phyloP scores from a whole-genome alignment of 2,329 filamentous ascomycete genomes.

The Cercospora sp. region DNA sequence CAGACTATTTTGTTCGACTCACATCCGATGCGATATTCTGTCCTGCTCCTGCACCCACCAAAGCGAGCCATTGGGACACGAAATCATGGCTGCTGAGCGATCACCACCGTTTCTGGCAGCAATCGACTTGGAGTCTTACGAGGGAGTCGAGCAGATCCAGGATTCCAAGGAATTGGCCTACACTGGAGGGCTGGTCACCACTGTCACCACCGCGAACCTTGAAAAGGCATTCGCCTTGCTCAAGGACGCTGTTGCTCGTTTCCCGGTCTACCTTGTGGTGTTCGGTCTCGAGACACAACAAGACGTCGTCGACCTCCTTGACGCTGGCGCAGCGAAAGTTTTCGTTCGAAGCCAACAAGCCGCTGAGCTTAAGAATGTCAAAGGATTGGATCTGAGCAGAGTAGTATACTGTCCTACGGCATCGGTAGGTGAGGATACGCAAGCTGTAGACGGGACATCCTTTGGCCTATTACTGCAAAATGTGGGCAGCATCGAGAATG shows the following conservation, averaged over 20 bases:
- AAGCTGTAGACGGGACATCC: slow-evolving; percentile 47
- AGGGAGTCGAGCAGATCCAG: slow-evolving; percentile 52
- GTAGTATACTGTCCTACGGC: slow-evolving; percentile 53
- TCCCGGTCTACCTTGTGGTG: slow-evolving; percentile 73
- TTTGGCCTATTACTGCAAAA: slow-evolving; percentile 49
- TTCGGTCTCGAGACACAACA: slow-evolving; percentile 66
- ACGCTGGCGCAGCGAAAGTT: slow-evolving; percentile 79
- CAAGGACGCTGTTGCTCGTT: slow-evolving; percentile 55
- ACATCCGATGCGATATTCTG: slow-evolving; percentile 6
- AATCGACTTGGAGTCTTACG: slow-evolving; percentile 49
- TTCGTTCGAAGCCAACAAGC: slow-evolving; percentile 76
- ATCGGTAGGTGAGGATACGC: slow-evolving; percentile 47
- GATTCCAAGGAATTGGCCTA: slow-evolving; percentile 52
- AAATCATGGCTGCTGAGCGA: slow-evolving; percentile 24
- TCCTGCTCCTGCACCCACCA: background rate
- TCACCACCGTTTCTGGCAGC: slow-evolving; percentile 49
- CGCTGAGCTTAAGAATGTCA: slow-evolving; percentile 52
- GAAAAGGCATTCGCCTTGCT: slow-evolving; percentile 55
- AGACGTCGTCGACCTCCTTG: slow-evolving; percentile 76
- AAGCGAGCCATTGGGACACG: slow-evolving; percentile 11
- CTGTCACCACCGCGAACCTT: slow-evolving; percentile 48
- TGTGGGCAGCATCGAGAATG: slow-evolving; percentile 42
- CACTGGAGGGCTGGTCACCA: slow-evolving; percentile 59
- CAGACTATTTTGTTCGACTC: slow-evolving; percentile 8
- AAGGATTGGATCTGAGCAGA: slow-evolving; percentile 56